Evolutionary conservation across 352 stramenopile genomes (phyloP), one percentile per base, ranked within the genome.

Genomic region (Phytophthora quininea): DNA sequence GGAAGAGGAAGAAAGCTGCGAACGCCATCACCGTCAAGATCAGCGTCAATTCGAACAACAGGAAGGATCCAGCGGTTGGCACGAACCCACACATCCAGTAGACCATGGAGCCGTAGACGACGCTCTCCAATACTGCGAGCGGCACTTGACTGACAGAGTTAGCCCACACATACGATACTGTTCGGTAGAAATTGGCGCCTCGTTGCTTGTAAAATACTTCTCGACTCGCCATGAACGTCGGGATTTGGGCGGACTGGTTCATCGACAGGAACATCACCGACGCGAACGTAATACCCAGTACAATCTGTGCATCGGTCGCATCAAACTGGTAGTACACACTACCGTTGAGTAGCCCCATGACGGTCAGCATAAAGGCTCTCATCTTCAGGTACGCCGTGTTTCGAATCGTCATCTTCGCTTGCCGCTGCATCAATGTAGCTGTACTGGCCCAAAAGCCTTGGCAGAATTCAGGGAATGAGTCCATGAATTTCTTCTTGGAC

Each of bases 201-300:
- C 71, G 68, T 43, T 96, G 88, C 54, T 93, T 94, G 79, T 95
- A 93, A 69, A 90, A 96, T 27, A 88, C 54, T 4, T 68, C 74
- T 19, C 76, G 75, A 52, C 53, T 67, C n/a, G 82, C 73, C 57
- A 96, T 88, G 52, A 96, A 58, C 29, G 78, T 79, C 14, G 88
- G 83, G n/a, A 96, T 73, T 47, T 88, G 77, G 4, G 84, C 50
- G 58, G 89, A 84, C 19, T 85, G 77, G 35, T 80, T 80, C 35
- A 97, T 51, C 11, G 75, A 80, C 5, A 91, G 63, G 55, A 91
- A 94, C 52, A 97, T 77, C 38, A 92, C 66, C 14, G 73, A 75
- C 32, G 84, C 69, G 62, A 94, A 97, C 9, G 93, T 67, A 30
- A 94, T 75, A 11, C 90, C 87, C 54, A 95, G 67, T 4, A 91